Percentiles rank a stretch among this genome's conserved stretches.
Conservation (phyloP, 148 eudicot genomes). For the Amaranthus cruentus region DNA sequence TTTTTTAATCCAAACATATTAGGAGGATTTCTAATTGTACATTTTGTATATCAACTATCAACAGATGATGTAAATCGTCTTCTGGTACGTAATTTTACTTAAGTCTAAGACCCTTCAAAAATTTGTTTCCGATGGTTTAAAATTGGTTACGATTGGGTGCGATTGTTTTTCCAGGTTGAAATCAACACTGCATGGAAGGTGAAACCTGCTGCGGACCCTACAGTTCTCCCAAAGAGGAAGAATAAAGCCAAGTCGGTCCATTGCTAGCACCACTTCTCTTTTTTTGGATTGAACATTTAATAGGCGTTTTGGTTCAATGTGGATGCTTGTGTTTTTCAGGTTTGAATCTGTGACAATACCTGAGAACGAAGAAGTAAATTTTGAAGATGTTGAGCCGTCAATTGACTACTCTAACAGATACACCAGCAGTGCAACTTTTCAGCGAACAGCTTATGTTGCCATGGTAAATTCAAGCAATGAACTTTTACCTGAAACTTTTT, state of each 20-base stretch:
- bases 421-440: slow-evolving; percentile 44
- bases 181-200: slow-evolving; percentile 93
- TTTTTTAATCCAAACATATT: too few relatives aligned
- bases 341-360: slow-evolving; percentile 78
- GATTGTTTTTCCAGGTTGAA: slow-evolving; percentile 45
- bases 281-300: background rate
- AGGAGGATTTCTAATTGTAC: background rate
- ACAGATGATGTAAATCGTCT: slow-evolving; percentile 92
- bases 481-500: background rate
- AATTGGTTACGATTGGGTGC: background rate
- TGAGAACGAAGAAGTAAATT: slow-evolving; percentile 41
- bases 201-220: slow-evolving; percentile 58
- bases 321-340: slow-evolving; percentile 34
- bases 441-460: slow-evolving; percentile 52
- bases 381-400: slow-evolving; percentile 63
- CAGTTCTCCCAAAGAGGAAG: slow-evolving; percentile 78
- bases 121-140: background rate
- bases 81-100: slow-evolving; percentile 44
- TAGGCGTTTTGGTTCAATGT: slow-evolving; percentile 7
- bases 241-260: slow-evolving; percentile 76
- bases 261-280: background rate
- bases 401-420: slow-evolving; percentile 34
- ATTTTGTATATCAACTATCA: slow-evolving; percentile 13
- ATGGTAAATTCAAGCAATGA: slow-evolving; percentile 44
- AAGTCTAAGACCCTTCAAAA: background rate